These are phyloP conservation scores for Claviceps spartinae DNA, from an alignment of 2,329 filamentous ascomycete species.

Conservation along the genomic window DNA sequence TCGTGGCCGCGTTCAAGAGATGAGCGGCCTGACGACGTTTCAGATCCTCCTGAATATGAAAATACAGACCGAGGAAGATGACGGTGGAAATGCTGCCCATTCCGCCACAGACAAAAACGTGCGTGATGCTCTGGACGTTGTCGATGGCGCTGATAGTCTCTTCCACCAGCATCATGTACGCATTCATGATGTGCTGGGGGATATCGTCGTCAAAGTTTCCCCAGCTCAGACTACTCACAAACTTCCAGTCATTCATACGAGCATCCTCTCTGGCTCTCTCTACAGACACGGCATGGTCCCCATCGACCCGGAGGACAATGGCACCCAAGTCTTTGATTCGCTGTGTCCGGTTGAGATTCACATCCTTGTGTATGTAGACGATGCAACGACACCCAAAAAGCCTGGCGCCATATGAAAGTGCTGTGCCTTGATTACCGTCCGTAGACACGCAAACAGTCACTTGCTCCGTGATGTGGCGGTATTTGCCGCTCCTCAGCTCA, in stretches of 20 bases:
- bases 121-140: constrained; percentile 2
- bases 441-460: constrained; percentile 9
- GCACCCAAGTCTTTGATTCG: constrained; percentile 8
- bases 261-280: constrained; percentile 8
- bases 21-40: neutral
- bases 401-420: constrained; percentile 8
- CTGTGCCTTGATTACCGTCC: constrained; percentile 9
- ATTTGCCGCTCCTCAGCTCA: constrained; percentile 6
- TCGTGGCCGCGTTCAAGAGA: neutral
- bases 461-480: constrained; percentile 3
- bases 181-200: constrained; percentile 9
- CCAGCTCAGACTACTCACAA: constrained; percentile 9
- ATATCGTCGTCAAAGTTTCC: constrained; percentile 6
- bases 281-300: constrained; percentile 6
- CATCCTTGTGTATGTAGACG: constrained; percentile 9
- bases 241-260: constrained; percentile 8
- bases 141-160: constrained; percentile 4
- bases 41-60: neutral
- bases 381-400: constrained; percentile 8
- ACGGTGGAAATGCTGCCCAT: constrained; percentile 8
- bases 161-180: constrained; percentile 8
- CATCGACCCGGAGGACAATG: constrained; percentile 7
- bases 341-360: constrained; percentile 3
- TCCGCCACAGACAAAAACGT: constrained; percentile 8
- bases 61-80: constrained; percentile 5